Evolutionary conservation across 768 basidiomycete genomes (phyloP), one percentile per base, ranked within the genome.

Genomic region (Pleurotus sapidus): DNA sequence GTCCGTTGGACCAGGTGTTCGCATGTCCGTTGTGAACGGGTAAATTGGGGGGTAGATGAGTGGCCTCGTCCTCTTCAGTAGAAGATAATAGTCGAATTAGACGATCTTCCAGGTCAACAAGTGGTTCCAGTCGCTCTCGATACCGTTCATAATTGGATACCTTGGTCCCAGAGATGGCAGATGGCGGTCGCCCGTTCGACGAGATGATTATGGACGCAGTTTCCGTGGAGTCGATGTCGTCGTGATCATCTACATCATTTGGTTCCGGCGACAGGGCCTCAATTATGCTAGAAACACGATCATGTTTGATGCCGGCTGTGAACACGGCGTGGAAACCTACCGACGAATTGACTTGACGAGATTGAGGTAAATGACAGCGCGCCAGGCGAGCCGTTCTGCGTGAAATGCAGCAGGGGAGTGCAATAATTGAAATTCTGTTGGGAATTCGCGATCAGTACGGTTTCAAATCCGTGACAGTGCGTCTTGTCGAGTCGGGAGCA

Each of bases 311-410:
- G n/a, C 62, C 57, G 55, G 30, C 46, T 58, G 61, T 55, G 50
- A 65, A 59, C 27, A 34, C 30, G 57, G 47, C 20, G 45, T 56
- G 53, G 46, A 51, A 57, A 23, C 77, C 60, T 67, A 86, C 87
- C 87, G 83, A 65, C 86, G 84, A 64, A 93, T 74, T 59, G 91
- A 93, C 68, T 87, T 86, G 59, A 93, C 88, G 60, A 94, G 78
- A 71, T 94, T 94, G 59, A 93, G 81, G 73, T 93, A 94, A 65
- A 94, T 89, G 63, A 94, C 91, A 49, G 89, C 82, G 51, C 91
- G 84, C 91, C 91, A 94, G 24, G 91, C 89, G 56, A 89, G 84
- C 60, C 91, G 80, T 67, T 93, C 91, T 15, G 86, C 84, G 61
- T 83, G 83, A 70, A 94, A 93, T 38, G 87, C 82, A 37, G 83